Evolutionary conservation across 768 basidiomycete genomes (phyloP).

Genomic region (Russula compacta): DNA sequence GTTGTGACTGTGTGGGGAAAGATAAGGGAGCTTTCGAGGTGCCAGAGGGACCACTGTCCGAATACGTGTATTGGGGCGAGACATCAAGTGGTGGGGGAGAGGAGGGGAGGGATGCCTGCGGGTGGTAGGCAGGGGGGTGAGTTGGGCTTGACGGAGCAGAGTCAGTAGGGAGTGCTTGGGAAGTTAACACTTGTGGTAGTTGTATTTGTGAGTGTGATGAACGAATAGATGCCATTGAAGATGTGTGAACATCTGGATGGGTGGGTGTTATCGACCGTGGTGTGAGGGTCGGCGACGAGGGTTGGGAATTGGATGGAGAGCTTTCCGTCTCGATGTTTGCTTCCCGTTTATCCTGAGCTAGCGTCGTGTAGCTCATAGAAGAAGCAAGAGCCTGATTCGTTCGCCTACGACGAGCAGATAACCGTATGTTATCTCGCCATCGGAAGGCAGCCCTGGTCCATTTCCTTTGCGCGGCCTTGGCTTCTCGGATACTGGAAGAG

Average conservation of each 20-base stretch:
- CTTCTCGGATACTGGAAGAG: slow-evolving; percentile 30
- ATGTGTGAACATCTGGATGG: neutral
- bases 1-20: neutral
- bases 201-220: neutral
- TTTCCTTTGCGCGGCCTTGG: slow-evolving; percentile 43
- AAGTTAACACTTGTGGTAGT: neutral
- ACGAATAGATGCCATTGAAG: neutral
- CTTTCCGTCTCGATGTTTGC: neutral
- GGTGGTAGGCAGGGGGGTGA: slow-evolving; percentile 18
- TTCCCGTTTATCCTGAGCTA: neutral
- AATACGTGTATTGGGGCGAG: neutral
- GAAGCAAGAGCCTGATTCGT: slow-evolving; percentile 20
- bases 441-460: slow-evolving; percentile 60
- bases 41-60: neutral
- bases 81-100: neutral
- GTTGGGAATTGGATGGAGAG: neutral
- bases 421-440: slow-evolving; percentile 58
- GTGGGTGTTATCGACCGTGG: neutral
- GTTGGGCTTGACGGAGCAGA: neutral
- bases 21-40: slow-evolving; percentile 6
- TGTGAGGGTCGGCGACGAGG: slow-evolving; percentile 3
- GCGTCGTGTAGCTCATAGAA: neutral
- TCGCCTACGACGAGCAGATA: slow-evolving; percentile 51
- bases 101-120: neutral
- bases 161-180: neutral